A percentile compares a stretch with the other conserved stretches of the same genome.
Conservation (phyloP, 2,329 filamentous ascomycete genomes). For the Colletotrichum tabaci region DNA sequence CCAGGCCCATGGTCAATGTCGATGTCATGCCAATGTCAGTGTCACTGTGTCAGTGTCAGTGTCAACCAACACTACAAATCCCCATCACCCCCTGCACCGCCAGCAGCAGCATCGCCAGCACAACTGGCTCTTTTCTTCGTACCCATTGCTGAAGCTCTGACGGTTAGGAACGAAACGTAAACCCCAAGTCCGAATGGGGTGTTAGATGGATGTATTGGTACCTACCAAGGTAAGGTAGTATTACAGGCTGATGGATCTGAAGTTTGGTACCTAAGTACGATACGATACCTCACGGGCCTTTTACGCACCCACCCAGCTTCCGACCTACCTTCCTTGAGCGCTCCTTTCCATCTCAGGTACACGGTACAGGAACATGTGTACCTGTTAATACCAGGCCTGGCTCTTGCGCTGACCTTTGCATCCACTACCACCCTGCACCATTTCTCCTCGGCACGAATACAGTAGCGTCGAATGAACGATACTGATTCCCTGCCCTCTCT, state of each 20-base stretch:
- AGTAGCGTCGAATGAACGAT: slow-evolving; percentile 1
- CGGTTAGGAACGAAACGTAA: too few relatives aligned
- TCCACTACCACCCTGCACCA: background rate
- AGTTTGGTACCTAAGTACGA: background rate
- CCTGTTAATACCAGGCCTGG: background rate
- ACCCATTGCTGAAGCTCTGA: background rate
- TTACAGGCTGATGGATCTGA: background rate
- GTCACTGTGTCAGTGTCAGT: slow-evolving; percentile 2
- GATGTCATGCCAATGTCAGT: background rate
- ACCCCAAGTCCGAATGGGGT: background rate
- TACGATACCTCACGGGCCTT: background rate
- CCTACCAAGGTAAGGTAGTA: background rate
- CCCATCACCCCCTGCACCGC: too few relatives aligned
- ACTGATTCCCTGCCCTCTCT: slow-evolving; percentile 1
- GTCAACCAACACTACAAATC: background rate
- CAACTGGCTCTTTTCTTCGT: background rate
- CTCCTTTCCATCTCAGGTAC: background rate
- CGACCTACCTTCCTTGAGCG: background rate
- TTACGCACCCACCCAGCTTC: background rate
- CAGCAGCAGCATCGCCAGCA: background rate
- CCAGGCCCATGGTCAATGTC: slow-evolving; percentile 13
- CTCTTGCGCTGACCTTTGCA: slow-evolving; percentile 6
- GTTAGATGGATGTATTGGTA: background rate
- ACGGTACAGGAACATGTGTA: background rate
- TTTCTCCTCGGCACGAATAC: background rate